Base-by-base conservation (phyloP, 805 yeast species). In the Wickerhamomyces ciferrii region DNA sequence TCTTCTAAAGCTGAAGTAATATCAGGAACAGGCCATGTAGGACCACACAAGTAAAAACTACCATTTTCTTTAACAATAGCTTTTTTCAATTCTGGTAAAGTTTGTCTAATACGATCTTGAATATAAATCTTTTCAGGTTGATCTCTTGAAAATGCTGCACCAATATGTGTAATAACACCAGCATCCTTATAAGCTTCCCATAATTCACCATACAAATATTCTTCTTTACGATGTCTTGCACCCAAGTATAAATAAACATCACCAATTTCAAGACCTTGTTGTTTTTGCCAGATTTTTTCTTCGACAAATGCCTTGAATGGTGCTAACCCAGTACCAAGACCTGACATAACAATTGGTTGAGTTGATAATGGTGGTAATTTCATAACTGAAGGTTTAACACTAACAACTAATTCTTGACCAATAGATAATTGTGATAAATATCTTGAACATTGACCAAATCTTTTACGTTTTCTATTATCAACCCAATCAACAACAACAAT, bases 1-100 rank as follows among this genome's bases (percentile, higher is more conserved):
- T 88, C 96, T 60, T 85, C 85, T 55, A 92, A 72, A 58, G 96
- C 96, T 39, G 84, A 85, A 44, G 96, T 87, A 58, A 92, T 87
- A 65, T 91, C 97, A 11, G 98, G 97, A 61, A 92, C 97, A 31
- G 98, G 98, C 98, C 98, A 92, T 2, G 97, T 92, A 39, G 98
- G 98, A 52, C 98, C 98, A 81, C 98, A 92, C 64, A 92, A 76
- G 71, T 92, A 92, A 79, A 92, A 92, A 23, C 90, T 83, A 48
- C 98, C 98, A 48, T 83, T 71, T 69, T 90, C 76, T 52, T 72
- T 70, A 39, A 83, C 84, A 67, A 92, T 80, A 43, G 96, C 91
- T 39, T 81, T 87, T 42, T 86, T 85, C 66, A 92, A 76, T 39
- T 79, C 84, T 44, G 72, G 76, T 59, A 88, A 69, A 48, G 81